Evolutionary conservation across 2,329 filamentous ascomycete species (phyloP).

Genomic region (Ophiostoma fasciatum): DNA sequence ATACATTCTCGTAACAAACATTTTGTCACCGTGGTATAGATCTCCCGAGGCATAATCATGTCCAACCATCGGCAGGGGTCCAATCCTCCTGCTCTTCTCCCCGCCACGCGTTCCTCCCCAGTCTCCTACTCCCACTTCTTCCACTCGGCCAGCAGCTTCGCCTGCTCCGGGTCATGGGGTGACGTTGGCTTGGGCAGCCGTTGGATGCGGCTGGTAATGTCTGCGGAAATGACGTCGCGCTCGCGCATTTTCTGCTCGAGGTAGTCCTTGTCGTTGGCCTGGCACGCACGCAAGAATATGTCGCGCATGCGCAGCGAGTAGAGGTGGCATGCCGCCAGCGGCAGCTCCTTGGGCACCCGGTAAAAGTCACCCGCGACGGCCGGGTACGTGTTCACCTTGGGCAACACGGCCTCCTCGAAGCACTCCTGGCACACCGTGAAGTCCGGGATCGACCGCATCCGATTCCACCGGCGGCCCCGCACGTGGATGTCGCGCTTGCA

Average conservation of each 20-base stretch:
- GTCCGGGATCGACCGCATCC: constrained; percentile 57
- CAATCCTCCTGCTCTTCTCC: too few relatives aligned
- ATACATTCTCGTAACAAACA: too few relatives aligned
- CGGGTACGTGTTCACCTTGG: constrained; percentile 33
- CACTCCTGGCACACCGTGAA: constrained; percentile 82
- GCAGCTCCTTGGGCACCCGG: constrained; percentile 39
- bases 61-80: too few relatives aligned
- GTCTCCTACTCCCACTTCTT: constrained; percentile 43
- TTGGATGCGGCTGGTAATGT: constrained; percentile 39
- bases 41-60: too few relatives aligned
- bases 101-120: too few relatives aligned
- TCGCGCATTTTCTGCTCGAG: constrained; percentile 43
- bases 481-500: constrained; percentile 52
- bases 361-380: constrained; percentile 52
- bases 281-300: constrained; percentile 53
- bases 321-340: constrained; percentile 51
- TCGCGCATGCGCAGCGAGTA: constrained; percentile 68
- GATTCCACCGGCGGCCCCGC: constrained; percentile 57
- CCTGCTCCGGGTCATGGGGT: constrained; percentile 25
- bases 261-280: constrained; percentile 50
- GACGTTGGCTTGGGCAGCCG: constrained; percentile 16
- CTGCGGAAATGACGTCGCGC: constrained; percentile 42
- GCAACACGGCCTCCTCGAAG: constrained; percentile 65
- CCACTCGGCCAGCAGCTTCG: constrained; percentile 40
- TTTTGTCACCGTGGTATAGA: too few relatives aligned